Evolutionary conservation across 768 basidiomycete species (phyloP).

Genomic region (Mycena belliarum): DNA sequence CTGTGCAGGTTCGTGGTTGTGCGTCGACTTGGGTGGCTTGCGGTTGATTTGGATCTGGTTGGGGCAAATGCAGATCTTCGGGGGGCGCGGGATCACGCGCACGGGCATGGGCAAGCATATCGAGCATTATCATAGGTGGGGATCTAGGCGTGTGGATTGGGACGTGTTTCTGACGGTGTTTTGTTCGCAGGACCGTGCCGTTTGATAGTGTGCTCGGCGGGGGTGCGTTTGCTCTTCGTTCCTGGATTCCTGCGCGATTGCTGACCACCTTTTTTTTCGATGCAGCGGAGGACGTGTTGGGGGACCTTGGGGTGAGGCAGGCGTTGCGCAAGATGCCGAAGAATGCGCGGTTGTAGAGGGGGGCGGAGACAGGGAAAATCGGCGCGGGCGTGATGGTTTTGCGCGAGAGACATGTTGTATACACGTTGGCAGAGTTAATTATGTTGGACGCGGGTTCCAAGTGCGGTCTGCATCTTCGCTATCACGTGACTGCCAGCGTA

Average conservation of each 20-base stretch:
- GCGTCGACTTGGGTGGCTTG: too few species aligned
- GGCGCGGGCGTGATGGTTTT: too few species aligned
- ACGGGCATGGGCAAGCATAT: constrained; percentile 67
- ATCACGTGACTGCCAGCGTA: too few species aligned
- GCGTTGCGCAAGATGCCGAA: constrained; percentile 57
- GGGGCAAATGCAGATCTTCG: constrained; percentile 63
- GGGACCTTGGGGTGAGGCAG: constrained; percentile 65
- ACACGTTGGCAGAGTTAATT: too few species aligned
- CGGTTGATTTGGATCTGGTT: neutral
- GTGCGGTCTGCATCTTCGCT: too few species aligned
- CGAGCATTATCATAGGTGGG: constrained; percentile 41
- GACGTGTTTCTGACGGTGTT: too few species aligned
- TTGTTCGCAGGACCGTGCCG: constrained; percentile 32
- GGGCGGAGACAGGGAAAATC: too few species aligned
- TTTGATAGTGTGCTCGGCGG: constrained; percentile 34
- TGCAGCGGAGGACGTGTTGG: constrained; percentile 66
- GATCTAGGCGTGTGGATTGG: too few species aligned
- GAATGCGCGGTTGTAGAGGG: constrained; percentile 47
- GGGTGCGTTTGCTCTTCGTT: neutral
- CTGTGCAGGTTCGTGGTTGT: constrained; percentile 39
- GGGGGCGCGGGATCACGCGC: constrained; percentile 82
- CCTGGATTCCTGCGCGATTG: neutral
- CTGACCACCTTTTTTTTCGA: neutral
- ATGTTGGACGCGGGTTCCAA: too few species aligned
- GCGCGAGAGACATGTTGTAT: too few species aligned